Evolutionary conservation across 192 early-diverging fungal species (phyloP).

Genomic region (Ambispora gerdemannii): DNA sequence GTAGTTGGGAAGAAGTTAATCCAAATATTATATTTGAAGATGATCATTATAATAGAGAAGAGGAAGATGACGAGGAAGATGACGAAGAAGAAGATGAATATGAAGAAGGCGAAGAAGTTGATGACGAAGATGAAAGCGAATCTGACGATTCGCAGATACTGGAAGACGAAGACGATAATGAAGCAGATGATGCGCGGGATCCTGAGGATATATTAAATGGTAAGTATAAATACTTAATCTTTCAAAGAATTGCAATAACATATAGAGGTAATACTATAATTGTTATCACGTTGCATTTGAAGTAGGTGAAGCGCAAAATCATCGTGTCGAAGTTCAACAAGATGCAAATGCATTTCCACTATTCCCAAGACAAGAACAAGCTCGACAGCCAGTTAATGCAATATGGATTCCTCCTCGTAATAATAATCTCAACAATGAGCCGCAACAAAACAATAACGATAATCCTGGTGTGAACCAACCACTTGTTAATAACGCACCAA

Average conservation of each 20-base stretch:
- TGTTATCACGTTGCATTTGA: background rate
- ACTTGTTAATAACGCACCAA: background rate
- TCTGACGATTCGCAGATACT: too few species aligned
- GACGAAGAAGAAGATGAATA: slow-evolving; percentile 7
- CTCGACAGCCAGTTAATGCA: background rate
- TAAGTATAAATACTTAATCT: background rate
- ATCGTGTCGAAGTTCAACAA: background rate
- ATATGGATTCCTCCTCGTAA: background rate
- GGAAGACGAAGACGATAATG: slow-evolving; percentile 1
- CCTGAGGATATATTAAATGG: slow-evolving; percentile 2
- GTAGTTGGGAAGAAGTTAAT: too few species aligned
- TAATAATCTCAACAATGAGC: background rate
- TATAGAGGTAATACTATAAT: background rate
- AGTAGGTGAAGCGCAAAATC: background rate
- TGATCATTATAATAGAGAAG: slow-evolving; percentile 1
- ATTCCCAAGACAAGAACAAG: background rate
- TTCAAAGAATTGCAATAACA: background rate
- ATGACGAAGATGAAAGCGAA: background rate
- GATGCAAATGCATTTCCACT: background rate
- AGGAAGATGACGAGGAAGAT: slow-evolving; percentile 3
- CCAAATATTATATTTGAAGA: too few species aligned
- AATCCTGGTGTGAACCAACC: background rate
- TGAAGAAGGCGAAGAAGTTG: background rate
- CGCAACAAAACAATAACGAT: background rate
- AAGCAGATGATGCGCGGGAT: background rate